Conservation (phyloP, 1,139 yeast species). For the Yamadazyma buinensis region DNA sequence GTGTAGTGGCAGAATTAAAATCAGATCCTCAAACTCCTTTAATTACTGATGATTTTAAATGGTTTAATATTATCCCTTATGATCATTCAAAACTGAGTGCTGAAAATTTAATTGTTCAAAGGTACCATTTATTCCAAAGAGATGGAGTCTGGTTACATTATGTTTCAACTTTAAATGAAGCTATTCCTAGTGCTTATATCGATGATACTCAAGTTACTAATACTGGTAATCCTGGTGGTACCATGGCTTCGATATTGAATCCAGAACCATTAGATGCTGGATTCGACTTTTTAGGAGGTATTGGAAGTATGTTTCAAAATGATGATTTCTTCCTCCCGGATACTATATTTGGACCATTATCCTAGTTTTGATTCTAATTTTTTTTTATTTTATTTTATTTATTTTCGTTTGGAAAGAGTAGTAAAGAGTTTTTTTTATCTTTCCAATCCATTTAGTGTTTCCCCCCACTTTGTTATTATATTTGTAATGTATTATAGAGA, state of each 20-base stretch:
- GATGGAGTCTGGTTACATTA: slow-evolving; percentile 12
- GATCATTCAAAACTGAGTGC: slow-evolving; percentile 8
- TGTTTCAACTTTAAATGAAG: slow-evolving; percentile 4
- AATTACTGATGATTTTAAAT: slow-evolving; percentile 5
- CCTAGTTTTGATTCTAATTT: too few species aligned
- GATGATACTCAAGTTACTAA: slow-evolving; percentile 3
- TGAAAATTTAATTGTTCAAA: slow-evolving; percentile 11
- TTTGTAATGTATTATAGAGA: too few species aligned
- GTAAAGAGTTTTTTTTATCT: too few species aligned
- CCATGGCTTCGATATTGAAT: slow-evolving; percentile 4
- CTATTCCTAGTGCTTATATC: slow-evolving; percentile 3
- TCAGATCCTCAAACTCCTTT: background rate
- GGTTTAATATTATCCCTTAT: slow-evolving; percentile 13
- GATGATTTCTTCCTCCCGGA: slow-evolving; percentile 8
- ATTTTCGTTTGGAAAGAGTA: too few species aligned
- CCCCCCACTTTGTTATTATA: too few species aligned
- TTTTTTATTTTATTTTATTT: too few species aligned
- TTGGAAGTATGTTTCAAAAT: slow-evolving; percentile 7
- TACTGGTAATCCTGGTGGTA: background rate
- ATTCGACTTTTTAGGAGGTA: slow-evolving; percentile 3
- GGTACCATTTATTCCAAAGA: slow-evolving; percentile 11
- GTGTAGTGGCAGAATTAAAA: slow-evolving; percentile 1
- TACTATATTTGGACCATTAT: slow-evolving; percentile 3
- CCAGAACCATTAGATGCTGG: slow-evolving; percentile 4
- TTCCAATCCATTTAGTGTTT: too few species aligned